Evolutionary conservation across 495 filamentous ascomycete genomes (phyloP), one percentile per base, ranked within the genome.

Genomic region (Mytilinidion resinicola): DNA sequence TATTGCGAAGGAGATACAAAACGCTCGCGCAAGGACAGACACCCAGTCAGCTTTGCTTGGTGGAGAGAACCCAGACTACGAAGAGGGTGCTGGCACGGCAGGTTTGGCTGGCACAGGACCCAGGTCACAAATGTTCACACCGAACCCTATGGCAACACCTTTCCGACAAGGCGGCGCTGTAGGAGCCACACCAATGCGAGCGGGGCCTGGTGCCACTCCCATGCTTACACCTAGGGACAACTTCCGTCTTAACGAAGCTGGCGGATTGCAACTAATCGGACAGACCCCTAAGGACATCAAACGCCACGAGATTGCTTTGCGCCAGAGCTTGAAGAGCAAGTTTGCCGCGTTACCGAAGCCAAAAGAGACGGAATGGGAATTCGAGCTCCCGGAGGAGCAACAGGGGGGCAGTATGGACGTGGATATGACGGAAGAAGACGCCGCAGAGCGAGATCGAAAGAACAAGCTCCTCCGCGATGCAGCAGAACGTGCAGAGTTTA

Each of bases 21-120:
- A 98, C 70, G 96, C 96, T 54, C 81, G 89, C 39, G 90, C 91
- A 7, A 75, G 96, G 46, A 96, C 91, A 0, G 89, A 96, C 66
- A 97, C 93, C 0, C 88, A 96, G 67, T 96, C 92, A n/a, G 95
- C 90, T 15, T 77, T 98, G 14, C 80, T 97, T 15, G 93, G 93
- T 55, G 93, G 92, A 0, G 95, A 97, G 57, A 97, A 96, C 64
- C 91, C 90, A 0, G 88, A 89, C 39, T 77, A 97, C 10, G 82
- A 90, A 58, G 88, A 95, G 64, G 89, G 89, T 17, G 75, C 77
- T 38, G 85, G 81, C 9, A 91, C 90, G 21, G 95, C 92, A 33
- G 91, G 91, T 0, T 95, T 95, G 65, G 89, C 96, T 60, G 87
- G 91, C 17, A 85, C 87, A 25, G 83, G 88, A 7, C 92, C 92